Percentiles rank a stretch among this genome's conserved stretches.
Evolutionary conservation across 23 red algal species (phyloP).

Genomic region (Agarophyton chilense): DNA sequence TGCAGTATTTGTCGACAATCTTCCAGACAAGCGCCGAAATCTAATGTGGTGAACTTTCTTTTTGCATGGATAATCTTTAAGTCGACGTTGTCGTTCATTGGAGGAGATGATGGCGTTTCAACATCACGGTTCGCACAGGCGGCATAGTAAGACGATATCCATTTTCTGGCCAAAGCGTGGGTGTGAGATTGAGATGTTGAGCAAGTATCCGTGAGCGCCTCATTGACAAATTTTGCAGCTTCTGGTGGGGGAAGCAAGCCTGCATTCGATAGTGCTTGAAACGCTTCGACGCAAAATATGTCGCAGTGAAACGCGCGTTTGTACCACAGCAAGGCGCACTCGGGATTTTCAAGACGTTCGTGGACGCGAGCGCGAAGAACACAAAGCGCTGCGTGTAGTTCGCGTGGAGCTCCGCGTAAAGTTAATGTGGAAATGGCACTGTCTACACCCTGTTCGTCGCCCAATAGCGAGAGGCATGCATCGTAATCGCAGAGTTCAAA

Average conservation of each 20-base stretch:
- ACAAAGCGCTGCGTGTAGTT: conserved; percentile 63
- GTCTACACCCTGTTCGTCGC: conserved; percentile 27
- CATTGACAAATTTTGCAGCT: conserved; percentile 40
- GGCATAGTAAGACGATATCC: conserved; percentile 47
- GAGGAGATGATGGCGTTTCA: background rate
- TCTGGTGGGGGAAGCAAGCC: conserved; percentile 38
- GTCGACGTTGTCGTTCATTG: conserved; percentile 19
- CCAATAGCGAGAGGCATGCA: conserved; percentile 36
- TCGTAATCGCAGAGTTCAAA: conserved; percentile 44
- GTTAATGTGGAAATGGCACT: background rate
- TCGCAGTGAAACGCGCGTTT: conserved; percentile 62
- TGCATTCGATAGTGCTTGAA: conserved; percentile 39
- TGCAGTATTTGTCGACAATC: conserved; percentile 18
- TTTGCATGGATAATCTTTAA: conserved; percentile 17
- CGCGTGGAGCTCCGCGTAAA: background rate
- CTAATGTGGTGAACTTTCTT: conserved; percentile 13
- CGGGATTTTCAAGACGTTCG: conserved; percentile 53
- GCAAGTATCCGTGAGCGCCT: background rate
- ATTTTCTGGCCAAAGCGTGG: conserved; percentile 23
- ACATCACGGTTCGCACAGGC: conserved; percentile 20
- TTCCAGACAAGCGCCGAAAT: conserved; percentile 29
- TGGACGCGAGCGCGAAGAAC: conserved; percentile 62
- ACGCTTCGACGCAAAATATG: conserved; percentile 67
- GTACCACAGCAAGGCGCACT: conserved; percentile 55
- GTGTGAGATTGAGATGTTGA: conserved; percentile 14